Base-by-base conservation (phyloP, 2,329 filamentous ascomycete species). In the Pseudogymnoascus sp. region DNA sequence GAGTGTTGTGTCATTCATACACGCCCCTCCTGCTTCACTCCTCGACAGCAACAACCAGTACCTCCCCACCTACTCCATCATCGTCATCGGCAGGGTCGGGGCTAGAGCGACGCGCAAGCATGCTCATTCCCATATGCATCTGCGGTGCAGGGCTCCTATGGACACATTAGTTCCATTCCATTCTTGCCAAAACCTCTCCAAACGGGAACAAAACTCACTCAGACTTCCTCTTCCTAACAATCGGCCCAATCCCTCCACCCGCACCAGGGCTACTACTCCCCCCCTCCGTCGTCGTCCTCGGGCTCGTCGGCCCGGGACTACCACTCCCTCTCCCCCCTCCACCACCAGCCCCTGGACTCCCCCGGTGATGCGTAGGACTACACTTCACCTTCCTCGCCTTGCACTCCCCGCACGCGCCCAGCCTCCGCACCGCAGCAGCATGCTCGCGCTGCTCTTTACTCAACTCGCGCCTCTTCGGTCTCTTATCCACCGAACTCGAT, bases 351-450 rank as follows among this genome's bases (percentile, higher is more conserved):
- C 39, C 39, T 5, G 39, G 18, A 14, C 39, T 43, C 18, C 39
- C 39, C 1, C 39, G 39, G 1, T 14, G 11, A 20, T 43, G 39
- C 8, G 8, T 22, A 43, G 39, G 20, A 20, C 18, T 25, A 22
- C 39, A 43, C 50, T 16, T 57, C n/a, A 57, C 32, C 50, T 57
- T 57, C 50, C 50, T 57, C 2, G 50, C 25, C 50, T 57, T 57
- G 6, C 50, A 57, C n/a, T 57, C 50, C n/a, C 8, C 7, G 6
- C 50, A 57, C 25, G 50, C 50, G 4, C 50, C 50, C 25, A 57
- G 8, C 22, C 25, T 57, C 14, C 50, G 9, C 12, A 57, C 25
- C 4, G 50, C 50, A 57, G 50, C 50, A 3, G 50, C 50, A 30
- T 57, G 50, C 50, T 57, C 50, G n/a, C 50, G 50, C 50, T 57